Base-by-base conservation (phyloP, 202 grass and related monocot species). In the Zoysia matrella region DNA sequence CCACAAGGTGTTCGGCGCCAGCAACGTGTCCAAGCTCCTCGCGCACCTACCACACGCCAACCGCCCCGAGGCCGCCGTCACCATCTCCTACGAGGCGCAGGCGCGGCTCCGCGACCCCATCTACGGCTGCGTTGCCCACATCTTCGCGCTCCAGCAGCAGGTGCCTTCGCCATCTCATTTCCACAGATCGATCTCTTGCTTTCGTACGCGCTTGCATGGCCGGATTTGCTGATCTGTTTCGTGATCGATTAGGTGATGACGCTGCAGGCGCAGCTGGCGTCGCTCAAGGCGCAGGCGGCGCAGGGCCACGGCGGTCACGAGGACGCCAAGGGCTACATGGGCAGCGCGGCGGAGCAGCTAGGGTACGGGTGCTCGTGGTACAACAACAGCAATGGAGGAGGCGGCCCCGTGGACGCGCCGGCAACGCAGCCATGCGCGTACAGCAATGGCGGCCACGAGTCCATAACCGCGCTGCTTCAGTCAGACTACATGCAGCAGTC, bases 121-220 rank as follows among this genome's bases (percentile, higher is more conserved):
- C 76, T 97, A 97, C 43, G 94, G 94, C 49, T 97, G 94, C 84
- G 94, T 97, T 65, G 92, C 94, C 11, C 94, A 97, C 79, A 94
- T 97, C 82, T 97, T 97, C 83, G 91, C 94, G 16, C 94, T 97
- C 73, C 94, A 97, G 76, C 94, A 97, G 69, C 94, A 97, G 81
- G 92, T 95, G 12, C 60, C 6, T 50, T 30, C 22, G 22, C 22
- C 22, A 30, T 30, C 22, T 30, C 22, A 30, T 30, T 30, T 30
- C 22, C 22, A 30, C 22, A 30, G 53, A 82, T 72, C 74, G 53
- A 52, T 12, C 8, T 10, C 49, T 46, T 46, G 40, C 18, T 30
- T 58, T 43, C 54, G 4, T 45, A 18, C n/a, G 49, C 1, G 69
- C 43, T 16, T 43, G 52, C 12, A n/a, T 43, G 3, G 45, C 22